A percentile compares a stretch with the other conserved stretches of the same genome.
Conservation (phyloP, 2,329 filamentous ascomycete species). For the Phaeosphaeriaceae sp. region DNA sequence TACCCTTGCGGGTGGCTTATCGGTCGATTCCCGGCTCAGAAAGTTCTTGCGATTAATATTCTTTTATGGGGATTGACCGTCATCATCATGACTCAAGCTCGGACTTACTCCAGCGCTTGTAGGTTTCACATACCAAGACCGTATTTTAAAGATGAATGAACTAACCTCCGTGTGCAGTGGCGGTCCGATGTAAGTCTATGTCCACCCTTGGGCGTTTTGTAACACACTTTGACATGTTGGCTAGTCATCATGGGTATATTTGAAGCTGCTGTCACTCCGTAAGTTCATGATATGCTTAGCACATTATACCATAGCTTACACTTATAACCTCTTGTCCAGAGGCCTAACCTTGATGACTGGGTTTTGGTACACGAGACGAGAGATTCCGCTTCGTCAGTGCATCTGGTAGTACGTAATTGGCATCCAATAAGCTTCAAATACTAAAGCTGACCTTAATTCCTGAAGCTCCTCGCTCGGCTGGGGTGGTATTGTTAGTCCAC, state of each 20-base stretch:
- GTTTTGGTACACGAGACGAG: constrained; percentile 46
- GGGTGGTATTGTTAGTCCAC: constrained; percentile 55
- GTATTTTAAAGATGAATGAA: too few relatives aligned
- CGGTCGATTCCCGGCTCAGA: constrained; percentile 47
- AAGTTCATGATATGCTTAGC: not conserved
- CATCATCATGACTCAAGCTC: constrained; percentile 40
- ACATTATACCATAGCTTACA: too few relatives aligned
- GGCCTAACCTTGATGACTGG: constrained; percentile 46
- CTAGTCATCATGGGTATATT: constrained; percentile 44
- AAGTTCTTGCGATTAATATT: constrained; percentile 40
- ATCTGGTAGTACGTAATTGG: constrained; percentile 14
- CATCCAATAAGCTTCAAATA: too few relatives aligned
- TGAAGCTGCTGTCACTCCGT: constrained; percentile 43
- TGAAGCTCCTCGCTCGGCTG: constrained; percentile 57
- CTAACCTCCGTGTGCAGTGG: too few relatives aligned
- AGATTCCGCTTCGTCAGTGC: constrained; percentile 46
- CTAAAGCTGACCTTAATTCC: too few relatives aligned
- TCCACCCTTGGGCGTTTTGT: too few relatives aligned
- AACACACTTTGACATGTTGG: too few relatives aligned
- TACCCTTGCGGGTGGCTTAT: constrained; percentile 52
- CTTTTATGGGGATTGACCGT: constrained; percentile 46
- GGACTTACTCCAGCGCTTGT: not conserved
- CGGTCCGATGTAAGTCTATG: too few relatives aligned
- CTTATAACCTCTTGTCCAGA: too few relatives aligned
- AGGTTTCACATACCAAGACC: too few relatives aligned